A percentile compares a stretch with the other conserved stretches of the same genome.
Evolutionary conservation across 1,284 basidiomycete genomes (phyloP).

Genomic region (Cryptococcus sp.): DNA sequence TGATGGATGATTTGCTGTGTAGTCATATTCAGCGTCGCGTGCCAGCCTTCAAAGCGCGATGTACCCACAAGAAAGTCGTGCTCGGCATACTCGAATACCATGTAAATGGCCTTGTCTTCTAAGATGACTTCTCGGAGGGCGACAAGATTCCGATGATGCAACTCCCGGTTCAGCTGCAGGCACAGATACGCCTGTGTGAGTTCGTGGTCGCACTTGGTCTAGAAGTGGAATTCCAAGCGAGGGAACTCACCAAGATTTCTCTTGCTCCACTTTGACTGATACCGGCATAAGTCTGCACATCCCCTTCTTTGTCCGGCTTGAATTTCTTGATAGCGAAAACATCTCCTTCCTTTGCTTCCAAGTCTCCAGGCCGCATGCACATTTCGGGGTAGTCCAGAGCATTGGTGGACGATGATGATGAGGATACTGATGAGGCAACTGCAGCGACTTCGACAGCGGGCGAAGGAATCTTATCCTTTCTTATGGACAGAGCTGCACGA

Average conservation of each 20-base stretch:
- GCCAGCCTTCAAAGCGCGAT: background rate
- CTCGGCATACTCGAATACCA: conserved; percentile 99
- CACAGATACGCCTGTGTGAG: conserved; percentile 1
- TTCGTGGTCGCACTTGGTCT: background rate
- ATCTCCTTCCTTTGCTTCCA: conserved; percentile 60
- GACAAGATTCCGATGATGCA: conserved; percentile 89
- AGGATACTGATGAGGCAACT: conserved; percentile 5
- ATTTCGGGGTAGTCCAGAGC: conserved; percentile 47
- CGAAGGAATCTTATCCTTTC: conserved; percentile 21
- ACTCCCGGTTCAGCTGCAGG: conserved; percentile 83
- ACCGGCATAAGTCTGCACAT: conserved; percentile 89
- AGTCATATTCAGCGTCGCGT: background rate
- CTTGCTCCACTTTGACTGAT: conserved; percentile 86
- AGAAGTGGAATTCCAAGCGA: background rate
- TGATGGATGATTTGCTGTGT: conserved; percentile 94
- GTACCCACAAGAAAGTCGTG: conserved; percentile 87
- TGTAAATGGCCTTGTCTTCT: conserved; percentile 96
- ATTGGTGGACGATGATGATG: conserved; percentile 12
- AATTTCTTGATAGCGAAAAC: conserved; percentile 99
- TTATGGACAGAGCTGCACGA: conserved; percentile 34
- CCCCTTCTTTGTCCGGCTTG: conserved; percentile 98
- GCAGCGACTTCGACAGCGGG: conserved; percentile 4
- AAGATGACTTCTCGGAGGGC: conserved; percentile 91
- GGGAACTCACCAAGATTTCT: conserved; percentile 26
- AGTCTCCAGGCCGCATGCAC: conserved; percentile 60